A percentile compares a stretch with the other conserved stretches of the same genome.
phyloP scores from a whole-genome alignment of 306 rosid genomes.

The Oemleria cerasiformis region DNA sequence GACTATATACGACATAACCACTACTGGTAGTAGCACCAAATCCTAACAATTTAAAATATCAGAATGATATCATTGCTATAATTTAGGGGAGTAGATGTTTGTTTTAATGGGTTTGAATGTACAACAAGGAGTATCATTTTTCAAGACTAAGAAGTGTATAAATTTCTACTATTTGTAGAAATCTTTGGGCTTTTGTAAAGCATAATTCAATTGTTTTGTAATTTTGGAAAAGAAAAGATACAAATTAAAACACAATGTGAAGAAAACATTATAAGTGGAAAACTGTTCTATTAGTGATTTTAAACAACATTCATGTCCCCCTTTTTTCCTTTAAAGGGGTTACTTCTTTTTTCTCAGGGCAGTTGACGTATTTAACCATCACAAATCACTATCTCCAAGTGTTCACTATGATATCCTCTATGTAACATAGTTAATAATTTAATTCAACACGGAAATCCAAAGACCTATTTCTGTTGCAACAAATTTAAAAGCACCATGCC shows the following conservation, averaged over 20 bases:
- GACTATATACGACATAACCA: no score
- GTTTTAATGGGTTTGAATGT: neutral
- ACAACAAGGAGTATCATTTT: neutral
- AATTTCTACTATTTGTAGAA: neutral
- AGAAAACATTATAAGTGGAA: neutral
- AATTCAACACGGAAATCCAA: neutral
- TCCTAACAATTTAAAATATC: neutral
- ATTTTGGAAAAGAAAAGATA: neutral
- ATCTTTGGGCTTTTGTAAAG: neutral
- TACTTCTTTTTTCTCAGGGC: neutral
- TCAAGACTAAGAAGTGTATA: neutral
- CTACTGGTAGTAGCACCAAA: slow-evolving; percentile 15
- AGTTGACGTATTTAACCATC: neutral
- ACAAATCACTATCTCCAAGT: neutral
- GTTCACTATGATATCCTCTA: slow-evolving; percentile 8
- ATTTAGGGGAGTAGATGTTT: neutral
- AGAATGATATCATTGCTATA: neutral
- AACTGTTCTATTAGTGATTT: neutral
- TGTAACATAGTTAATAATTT: neutral
- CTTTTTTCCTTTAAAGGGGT: neutral
- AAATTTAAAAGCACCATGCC: neutral
- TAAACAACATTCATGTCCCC: neutral
- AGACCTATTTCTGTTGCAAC: neutral
- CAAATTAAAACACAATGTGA: neutral
- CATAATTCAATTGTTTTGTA: neutral